Evolutionary conservation across 768 basidiomycete species (phyloP), one percentile per base, ranked within the genome.

Genomic region (Favolaschia claudopus): DNA sequence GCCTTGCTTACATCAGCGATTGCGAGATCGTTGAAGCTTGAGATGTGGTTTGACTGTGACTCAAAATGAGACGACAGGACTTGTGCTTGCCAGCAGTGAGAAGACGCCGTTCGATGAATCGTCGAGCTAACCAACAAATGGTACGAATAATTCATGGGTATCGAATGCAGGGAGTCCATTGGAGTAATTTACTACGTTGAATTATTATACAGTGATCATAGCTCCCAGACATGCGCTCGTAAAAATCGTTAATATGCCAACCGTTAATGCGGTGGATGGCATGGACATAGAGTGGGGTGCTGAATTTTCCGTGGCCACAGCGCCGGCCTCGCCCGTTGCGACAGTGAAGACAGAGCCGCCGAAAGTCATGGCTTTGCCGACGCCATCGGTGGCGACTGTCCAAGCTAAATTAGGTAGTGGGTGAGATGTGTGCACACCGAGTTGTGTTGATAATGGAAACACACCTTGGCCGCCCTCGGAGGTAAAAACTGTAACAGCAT

Each of bases 381-480:
- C 78, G 7, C 76, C 79, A 2, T 74, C 73, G 5, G 60, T 69
- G 25, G 86, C 88, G 19, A 91, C n/a, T n/a, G n/a, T n/a, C n/a
- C n/a, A n/a, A n/a, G n/a, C n/a, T n/a, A n/a, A n/a, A n/a, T n/a
- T n/a, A n/a, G n/a, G n/a, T n/a, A n/a, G n/a, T n/a, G n/a, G n/a
- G n/a, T n/a, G n/a, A n/a, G n/a, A n/a, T n/a, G n/a, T n/a, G n/a
- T n/a, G n/a, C n/a, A n/a, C n/a, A n/a, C n/a, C n/a, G n/a, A n/a
- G n/a, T n/a, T n/a, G n/a, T n/a, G n/a, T n/a, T n/a, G n/a, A n/a
- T n/a, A n/a, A n/a, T n/a, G n/a, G 78, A 0, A 88, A 90, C 55
- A 89, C 72, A 1, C 81, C 88, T 39, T 78, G 64, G 12, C 88
- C 89, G 7, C 86, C 89, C 10, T 68, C 79, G 37, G 82, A 84